Conservation (phyloP, 176 grass and related monocot species). For the Chloris gayana region DNA sequence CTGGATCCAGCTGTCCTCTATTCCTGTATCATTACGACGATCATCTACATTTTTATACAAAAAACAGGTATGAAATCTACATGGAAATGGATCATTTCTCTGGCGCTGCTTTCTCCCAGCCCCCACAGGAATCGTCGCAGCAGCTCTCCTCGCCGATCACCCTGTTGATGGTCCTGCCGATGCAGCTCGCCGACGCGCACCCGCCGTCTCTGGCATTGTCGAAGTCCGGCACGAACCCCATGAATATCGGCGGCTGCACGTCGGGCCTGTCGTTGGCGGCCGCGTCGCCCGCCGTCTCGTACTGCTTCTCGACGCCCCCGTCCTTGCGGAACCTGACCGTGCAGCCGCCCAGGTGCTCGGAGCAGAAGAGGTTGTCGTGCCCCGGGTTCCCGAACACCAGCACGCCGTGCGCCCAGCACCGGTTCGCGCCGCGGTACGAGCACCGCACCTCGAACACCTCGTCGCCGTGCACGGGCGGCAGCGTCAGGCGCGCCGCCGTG, state of each 20-base stretch:
- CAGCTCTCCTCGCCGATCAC: constrained; percentile 64
- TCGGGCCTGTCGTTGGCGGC: neutral
- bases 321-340: constrained; percentile 52
- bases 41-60: constrained; percentile 34
- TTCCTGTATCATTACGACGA: constrained; percentile 22
- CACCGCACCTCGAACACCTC: constrained; percentile 66
- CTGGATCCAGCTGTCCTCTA: neutral
- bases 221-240: constrained; percentile 65
- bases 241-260: constrained; percentile 50
- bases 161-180: constrained; percentile 50
- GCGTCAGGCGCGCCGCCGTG: constrained; percentile 15
- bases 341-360: constrained; percentile 43
- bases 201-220: constrained; percentile 57
- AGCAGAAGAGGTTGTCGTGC: constrained; percentile 59
- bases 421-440: constrained; percentile 63
- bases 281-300: constrained; percentile 5
- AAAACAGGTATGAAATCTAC: constrained; percentile 26
- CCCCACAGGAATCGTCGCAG: constrained; percentile 59
- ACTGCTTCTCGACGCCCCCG: constrained; percentile 64
- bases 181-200: constrained; percentile 42
- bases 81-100: constrained; percentile 10
- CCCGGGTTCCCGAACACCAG: constrained; percentile 51
- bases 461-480: constrained; percentile 52
- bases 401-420: constrained; percentile 61
- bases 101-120: constrained; percentile 37